Evolutionary conservation across 805 yeast genomes (phyloP), one percentile per base, ranked within the genome.

Genomic region (Spathaspora girioi): DNA sequence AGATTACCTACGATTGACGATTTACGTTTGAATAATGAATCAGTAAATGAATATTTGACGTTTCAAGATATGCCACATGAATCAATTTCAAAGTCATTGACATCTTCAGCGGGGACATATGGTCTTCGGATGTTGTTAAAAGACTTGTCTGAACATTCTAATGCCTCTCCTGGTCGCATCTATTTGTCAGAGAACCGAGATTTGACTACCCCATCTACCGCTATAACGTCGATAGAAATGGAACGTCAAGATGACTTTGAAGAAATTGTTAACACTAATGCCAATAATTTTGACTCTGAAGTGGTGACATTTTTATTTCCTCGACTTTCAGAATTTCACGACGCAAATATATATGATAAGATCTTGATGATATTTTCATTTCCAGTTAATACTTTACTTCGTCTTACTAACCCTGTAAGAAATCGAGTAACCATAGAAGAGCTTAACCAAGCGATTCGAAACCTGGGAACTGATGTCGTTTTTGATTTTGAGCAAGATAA

Each of bases 351-450:
- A 1, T n/a, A 46, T 8, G 50, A 46, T 35, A 59, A 61, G 48
- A n/a, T 57, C 2, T 56, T 53, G 43, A 49, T 50, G 5, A 38
- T 60, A 2, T 12, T 61, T 2, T 50, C 64, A 3, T 50, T 59
- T 1, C 73, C 75, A 6, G 53, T 69, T 1, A 51, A 62, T 3
- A 32, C 65, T 4, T 15, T 69, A 5, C 54, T 73, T 20, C 58
- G 67, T 19, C 14, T 68, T 11, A 60, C 73, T 10, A 64, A 59
- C 11, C 77, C 77, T 1, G 75, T 73, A 8, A 52, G 71, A 32
- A 64, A 67, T 18, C 60, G 59, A 23, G n/a, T 54, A 1, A 44
- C 50, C 5, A 46, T 57, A 19, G 42, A 14, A 17, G 46, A 49
- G 7, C 15, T 54, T 4, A 41, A 50, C 3, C 51, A 46, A 10